These are phyloP conservation scores for Caryopteris hybrid DNA, from an alignment of 305 asterid species.

Conservation along the genomic window DNA sequence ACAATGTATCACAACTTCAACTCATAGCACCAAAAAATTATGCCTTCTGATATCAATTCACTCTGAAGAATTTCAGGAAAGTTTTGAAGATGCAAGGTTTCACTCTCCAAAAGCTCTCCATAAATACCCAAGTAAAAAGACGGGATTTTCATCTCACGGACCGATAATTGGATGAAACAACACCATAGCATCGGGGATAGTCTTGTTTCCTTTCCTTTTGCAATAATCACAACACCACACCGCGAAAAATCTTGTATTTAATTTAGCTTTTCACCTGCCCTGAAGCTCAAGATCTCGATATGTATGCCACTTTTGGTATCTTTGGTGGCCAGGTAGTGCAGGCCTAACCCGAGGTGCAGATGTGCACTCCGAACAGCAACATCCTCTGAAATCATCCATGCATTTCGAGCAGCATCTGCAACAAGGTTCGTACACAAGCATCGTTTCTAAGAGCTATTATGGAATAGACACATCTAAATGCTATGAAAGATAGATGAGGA, in stretches of 20 bases:
- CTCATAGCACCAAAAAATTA: not conserved
- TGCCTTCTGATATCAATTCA: no score
- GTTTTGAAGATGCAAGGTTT: not conserved
- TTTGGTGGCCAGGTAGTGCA: conserved; percentile 56
- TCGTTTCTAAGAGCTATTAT: no score
- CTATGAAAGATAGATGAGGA: no score
- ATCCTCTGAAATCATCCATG: conserved; percentile 55
- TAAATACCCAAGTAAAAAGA: not conserved
- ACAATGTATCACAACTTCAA: not conserved
- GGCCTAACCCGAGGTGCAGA: conserved; percentile 80
- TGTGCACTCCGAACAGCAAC: conserved; percentile 75
- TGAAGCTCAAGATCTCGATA: conserved; percentile 66
- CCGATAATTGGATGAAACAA: not conserved
- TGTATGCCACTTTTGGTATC: conserved; percentile 84
- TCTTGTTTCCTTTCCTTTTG: not conserved
- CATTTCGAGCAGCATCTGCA: conserved; percentile 76
- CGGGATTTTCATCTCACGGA: not conserved
- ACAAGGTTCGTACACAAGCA: no score
- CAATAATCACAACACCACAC: no score
- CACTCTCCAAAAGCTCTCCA: not conserved
- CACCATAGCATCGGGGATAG: not conserved
- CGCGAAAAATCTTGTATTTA: not conserved
- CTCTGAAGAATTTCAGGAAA: not conserved
- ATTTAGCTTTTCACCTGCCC: conserved; percentile 21
- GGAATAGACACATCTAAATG: no score